Conservation (phyloP, 2,329 filamentous ascomycete genomes). For the Pleoardoris graminearum region DNA sequence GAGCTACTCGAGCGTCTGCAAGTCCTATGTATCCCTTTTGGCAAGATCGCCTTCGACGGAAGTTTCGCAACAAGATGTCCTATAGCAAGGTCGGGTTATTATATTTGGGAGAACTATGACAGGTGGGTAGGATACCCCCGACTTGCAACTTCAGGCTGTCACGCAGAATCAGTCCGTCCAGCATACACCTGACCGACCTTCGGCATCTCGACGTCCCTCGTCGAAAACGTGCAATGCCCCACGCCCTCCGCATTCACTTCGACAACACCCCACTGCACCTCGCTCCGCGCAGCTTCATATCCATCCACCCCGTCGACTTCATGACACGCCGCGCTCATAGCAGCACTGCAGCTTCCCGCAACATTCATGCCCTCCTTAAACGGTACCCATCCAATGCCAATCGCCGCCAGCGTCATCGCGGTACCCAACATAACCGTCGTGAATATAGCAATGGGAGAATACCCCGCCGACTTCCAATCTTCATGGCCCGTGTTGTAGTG, state of each 20-base stretch:
- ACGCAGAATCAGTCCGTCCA: background rate
- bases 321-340: conserved; percentile 24
- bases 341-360: conserved; percentile 56
- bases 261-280: conserved; percentile 18
- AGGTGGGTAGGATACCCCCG: too few relatives aligned
- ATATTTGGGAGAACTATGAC: too few relatives aligned
- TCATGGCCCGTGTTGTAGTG: background rate
- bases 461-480: conserved; percentile 14
- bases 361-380: conserved; percentile 79
- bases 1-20: too few relatives aligned
- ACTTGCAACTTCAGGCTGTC: background rate
- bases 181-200: conserved; percentile 7
- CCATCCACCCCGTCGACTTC: conserved; percentile 2
- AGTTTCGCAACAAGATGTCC: too few relatives aligned
- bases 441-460: conserved; percentile 21
- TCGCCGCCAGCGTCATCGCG: conserved; percentile 9
- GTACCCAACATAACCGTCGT: conserved; percentile 11
- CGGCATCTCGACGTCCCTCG: conserved; percentile 5
- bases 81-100: too few relatives aligned
- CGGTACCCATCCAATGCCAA: conserved; percentile 68
- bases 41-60: too few relatives aligned
- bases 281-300: background rate
- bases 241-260: conserved; percentile 6
- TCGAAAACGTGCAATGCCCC: conserved; percentile 15
- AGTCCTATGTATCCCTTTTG: too few relatives aligned